Percentiles rank a stretch among this genome's conserved stretches.
These are phyloP conservation scores for Gliomastix tumulicola DNA, from an alignment of 2,329 filamentous ascomycete species.

Conservation along the genomic window DNA sequence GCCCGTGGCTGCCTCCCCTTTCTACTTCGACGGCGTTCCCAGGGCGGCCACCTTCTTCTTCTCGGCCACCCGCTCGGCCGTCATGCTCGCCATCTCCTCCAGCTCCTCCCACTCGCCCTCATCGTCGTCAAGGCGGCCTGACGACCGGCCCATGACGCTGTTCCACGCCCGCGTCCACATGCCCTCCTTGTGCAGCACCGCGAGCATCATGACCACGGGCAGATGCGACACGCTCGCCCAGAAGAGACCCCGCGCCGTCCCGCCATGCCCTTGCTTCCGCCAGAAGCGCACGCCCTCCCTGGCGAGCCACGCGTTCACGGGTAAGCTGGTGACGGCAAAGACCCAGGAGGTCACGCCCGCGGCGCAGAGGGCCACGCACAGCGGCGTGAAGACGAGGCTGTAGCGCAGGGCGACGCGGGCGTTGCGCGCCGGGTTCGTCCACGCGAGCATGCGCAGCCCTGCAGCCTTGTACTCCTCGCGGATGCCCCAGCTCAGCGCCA, in stretches of 20 bases:
- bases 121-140: too few species aligned
- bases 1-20: too few species aligned
- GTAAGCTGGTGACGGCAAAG: constrained; percentile 73
- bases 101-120: constrained; percentile 47
- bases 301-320: constrained; percentile 81
- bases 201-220: constrained; percentile 81
- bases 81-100: constrained; percentile 29
- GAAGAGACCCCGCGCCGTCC: constrained; percentile 78
- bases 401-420: constrained; percentile 84
- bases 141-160: constrained; percentile 51
- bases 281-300: constrained; percentile 78
- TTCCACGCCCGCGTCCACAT: constrained; percentile 80
- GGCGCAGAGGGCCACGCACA: constrained; percentile 75
- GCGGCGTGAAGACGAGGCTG: constrained; percentile 75
- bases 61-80: constrained; percentile 15
- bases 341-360: constrained; percentile 77
- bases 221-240: constrained; percentile 98
- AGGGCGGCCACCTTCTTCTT: constrained; percentile 8
- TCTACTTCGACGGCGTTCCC: too few species aligned
- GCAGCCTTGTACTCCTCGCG: constrained; percentile 78
- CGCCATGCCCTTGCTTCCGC: constrained; percentile 68
- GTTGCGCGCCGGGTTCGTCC: constrained; percentile 82
- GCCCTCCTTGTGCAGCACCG: constrained; percentile 88
- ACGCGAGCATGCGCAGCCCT: constrained; percentile 68
- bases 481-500: constrained; percentile 83